These are phyloP conservation scores for Agarophyton chilense DNA, from an alignment of 23 red algal species.

Conservation along the genomic window DNA sequence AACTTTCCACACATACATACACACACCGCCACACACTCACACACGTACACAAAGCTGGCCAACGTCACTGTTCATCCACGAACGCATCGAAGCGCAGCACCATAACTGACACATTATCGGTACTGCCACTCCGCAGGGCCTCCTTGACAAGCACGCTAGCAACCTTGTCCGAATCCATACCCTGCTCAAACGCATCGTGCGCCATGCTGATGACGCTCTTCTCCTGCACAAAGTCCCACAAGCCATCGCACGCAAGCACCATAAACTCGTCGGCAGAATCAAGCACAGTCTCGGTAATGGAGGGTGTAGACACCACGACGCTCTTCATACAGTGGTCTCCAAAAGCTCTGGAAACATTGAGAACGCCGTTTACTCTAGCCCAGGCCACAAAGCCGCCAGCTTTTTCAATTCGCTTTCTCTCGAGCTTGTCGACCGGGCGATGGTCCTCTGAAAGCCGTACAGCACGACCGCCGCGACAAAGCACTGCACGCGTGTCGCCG, in stretches of 20 bases:
- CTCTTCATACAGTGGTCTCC: constrained; percentile 96
- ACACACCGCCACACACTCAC: background rate
- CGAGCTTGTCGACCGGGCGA: constrained; percentile 68
- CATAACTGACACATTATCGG: constrained; percentile 93
- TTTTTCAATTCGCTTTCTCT: constrained; percentile 70
- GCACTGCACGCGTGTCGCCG: constrained; percentile 91
- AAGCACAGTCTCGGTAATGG: constrained; percentile 54
- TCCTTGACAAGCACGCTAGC: constrained; percentile 68
- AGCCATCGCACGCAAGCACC: constrained; percentile 93
- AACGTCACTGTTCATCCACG: no score
- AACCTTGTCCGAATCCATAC: constrained; percentile 31
- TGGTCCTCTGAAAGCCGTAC: constrained; percentile 86
- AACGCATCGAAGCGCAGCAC: constrained; percentile 51
- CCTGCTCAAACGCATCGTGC: constrained; percentile 36
- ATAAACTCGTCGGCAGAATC: constrained; percentile 80
- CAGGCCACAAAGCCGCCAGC: constrained; percentile 82
- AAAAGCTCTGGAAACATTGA: constrained; percentile 90
- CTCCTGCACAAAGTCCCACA: constrained; percentile 95
- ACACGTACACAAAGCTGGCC: background rate
- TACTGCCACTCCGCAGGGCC: constrained; percentile 70
- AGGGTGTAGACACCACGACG: constrained; percentile 77
- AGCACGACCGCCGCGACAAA: constrained; percentile 71
- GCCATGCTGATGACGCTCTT: constrained; percentile 68
- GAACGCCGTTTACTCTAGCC: constrained; percentile 84
- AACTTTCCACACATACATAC: background rate